Conservation (phyloP, 2,329 filamentous ascomycete genomes). For the Lachnellula occidentalis region DNA sequence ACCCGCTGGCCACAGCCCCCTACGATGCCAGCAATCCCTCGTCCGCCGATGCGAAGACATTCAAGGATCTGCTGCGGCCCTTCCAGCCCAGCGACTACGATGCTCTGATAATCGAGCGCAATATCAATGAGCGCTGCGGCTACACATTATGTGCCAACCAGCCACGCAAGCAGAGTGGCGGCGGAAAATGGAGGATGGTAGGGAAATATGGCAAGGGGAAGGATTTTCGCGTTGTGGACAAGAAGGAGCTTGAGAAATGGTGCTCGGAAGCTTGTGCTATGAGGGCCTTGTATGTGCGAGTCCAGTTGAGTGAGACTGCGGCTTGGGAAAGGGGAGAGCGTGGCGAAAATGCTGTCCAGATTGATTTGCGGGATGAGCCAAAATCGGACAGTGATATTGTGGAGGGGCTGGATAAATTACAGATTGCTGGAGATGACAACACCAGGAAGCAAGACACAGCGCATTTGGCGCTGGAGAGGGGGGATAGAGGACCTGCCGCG, state of each 20-base stretch:
- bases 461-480: conserved; percentile 48
- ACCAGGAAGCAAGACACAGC: conserved; percentile 33
- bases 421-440: conserved; percentile 39
- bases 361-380: conserved; percentile 65
- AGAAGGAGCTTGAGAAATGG: conserved; percentile 75
- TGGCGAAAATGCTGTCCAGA: conserved; percentile 29
- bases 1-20: conserved; percentile 36
- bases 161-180: conserved; percentile 50
- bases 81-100: conserved; percentile 91
- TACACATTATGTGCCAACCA: conserved; percentile 71
- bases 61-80: conserved; percentile 60
- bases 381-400: conserved; percentile 37
- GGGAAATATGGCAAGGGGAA: conserved; percentile 43
- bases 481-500: conserved; percentile 27
- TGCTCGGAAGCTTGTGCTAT: conserved; percentile 76
- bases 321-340: conserved; percentile 67
- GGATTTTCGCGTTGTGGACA: conserved; percentile 62
- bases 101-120: conserved; percentile 81
- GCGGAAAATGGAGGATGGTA: conserved; percentile 64
- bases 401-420: conserved; percentile 33
- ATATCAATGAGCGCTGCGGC: conserved; percentile 75
- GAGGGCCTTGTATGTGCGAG: conserved; percentile 77
- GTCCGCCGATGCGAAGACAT: conserved; percentile 54
- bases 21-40: conserved; percentile 47
- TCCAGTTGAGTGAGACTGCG: conserved; percentile 80